Evolutionary conservation across 805 yeast species (phyloP).

Genomic region (Lipomyces starkeyi): DNA sequence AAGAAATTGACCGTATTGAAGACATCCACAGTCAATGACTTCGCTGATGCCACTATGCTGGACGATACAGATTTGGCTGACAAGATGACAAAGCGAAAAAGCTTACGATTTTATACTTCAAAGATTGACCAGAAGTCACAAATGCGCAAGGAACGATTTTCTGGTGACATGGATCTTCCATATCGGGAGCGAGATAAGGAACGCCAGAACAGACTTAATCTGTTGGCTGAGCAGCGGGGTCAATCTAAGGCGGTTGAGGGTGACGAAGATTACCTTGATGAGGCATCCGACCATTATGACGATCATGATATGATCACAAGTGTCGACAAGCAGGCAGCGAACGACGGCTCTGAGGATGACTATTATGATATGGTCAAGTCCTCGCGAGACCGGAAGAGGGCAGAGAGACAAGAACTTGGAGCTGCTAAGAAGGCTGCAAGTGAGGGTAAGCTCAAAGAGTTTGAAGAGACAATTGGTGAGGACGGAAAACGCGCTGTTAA

Average conservation of each 20-base stretch:
- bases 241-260: conserved; percentile 53
- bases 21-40: conserved; percentile 55
- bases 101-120: conserved; percentile 94
- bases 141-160: conserved; percentile 62
- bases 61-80: conserved; percentile 88
- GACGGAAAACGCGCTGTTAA: conserved; percentile 94
- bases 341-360: conserved; percentile 54
- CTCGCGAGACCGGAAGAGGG: conserved; percentile 56
- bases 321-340: conserved; percentile 1
- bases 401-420: conserved; percentile 44
- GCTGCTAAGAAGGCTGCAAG: conserved; percentile 63
- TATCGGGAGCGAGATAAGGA: conserved; percentile 89
- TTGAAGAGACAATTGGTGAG: conserved; percentile 67
- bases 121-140: conserved; percentile 82
- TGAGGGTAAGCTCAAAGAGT: conserved; percentile 80
- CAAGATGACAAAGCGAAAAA: conserved; percentile 75
- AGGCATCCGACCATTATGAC: conserved; percentile 48
- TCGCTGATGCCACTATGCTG: conserved; percentile 65
- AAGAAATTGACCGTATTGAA: conserved; percentile 47
- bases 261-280: conserved; percentile 40
- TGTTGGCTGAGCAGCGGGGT: conserved; percentile 89
- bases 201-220: conserved; percentile 83
- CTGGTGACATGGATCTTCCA: conserved; percentile 91
- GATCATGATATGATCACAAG: conserved; percentile 29
- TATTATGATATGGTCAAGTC: conserved; percentile 64